These are phyloP conservation scores for Penicillium coprophilum DNA, from an alignment of 495 filamentous ascomycete genomes.

Conservation along the genomic window DNA sequence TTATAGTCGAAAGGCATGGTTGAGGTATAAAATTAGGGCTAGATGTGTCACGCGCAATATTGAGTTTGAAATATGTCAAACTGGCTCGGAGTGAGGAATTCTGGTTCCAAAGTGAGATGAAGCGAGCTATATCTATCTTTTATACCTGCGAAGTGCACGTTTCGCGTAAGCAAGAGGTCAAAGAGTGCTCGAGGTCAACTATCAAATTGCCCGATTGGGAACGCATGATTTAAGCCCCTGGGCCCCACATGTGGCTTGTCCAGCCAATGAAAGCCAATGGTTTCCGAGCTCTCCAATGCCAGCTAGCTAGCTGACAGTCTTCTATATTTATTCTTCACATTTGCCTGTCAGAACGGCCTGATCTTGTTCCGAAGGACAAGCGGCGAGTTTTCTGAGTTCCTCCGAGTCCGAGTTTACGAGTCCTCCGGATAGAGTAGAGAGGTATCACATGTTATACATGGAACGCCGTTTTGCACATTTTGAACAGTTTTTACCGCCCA, in stretches of 20 bases:
- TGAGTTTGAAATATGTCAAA: not conserved
- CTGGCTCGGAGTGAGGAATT: not conserved
- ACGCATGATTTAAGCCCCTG: not conserved
- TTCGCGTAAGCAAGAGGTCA: not conserved
- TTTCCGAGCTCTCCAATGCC: not conserved
- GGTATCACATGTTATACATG: no score
- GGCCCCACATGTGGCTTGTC: not conserved
- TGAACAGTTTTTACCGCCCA: no score
- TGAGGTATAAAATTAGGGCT: not conserved
- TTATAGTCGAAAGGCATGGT: slow-evolving; percentile 7
- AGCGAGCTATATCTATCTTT: not conserved
- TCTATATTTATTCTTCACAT: not conserved
- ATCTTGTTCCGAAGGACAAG: not conserved
- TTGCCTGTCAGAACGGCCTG: not conserved
- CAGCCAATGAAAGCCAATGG: not conserved
- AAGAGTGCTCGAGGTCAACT: not conserved
- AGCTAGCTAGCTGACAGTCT: not conserved
- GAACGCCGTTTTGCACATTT: no score
- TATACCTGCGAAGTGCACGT: not conserved
- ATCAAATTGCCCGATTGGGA: not conserved
- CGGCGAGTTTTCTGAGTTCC: not conserved
- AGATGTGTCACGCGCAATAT: not conserved
- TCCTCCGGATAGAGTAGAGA: not conserved
- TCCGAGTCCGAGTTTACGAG: not conserved
- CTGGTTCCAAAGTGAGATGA: no score